Evolutionary conservation across 2,329 filamentous ascomycete species (phyloP).

Genomic region (Cladobotryum protrusum): DNA sequence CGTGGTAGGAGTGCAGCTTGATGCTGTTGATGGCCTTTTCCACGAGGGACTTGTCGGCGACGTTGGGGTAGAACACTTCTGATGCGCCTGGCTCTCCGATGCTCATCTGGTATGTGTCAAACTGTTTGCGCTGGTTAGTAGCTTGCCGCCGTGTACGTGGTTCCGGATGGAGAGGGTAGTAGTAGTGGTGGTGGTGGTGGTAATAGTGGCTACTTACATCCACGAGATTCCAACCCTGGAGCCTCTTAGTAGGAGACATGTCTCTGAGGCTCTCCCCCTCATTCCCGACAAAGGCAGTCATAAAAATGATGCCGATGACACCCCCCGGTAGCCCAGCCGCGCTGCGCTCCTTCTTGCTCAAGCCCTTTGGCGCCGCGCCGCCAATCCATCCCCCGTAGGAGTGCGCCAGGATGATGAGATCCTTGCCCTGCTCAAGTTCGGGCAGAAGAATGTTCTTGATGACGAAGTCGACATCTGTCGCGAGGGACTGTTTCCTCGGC

Average conservation of each 20-base stretch:
- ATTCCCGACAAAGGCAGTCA: slow-evolving; percentile 4
- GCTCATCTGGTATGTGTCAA: no score
- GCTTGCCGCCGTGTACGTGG: no score
- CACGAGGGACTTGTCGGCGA: neutral
- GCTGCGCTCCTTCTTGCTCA: slow-evolving; percentile 14
- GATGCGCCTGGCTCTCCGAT: slow-evolving; percentile 39
- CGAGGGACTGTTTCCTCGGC: slow-evolving; percentile 1
- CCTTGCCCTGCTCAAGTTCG: slow-evolving; percentile 14
- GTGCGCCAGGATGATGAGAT: slow-evolving; percentile 17
- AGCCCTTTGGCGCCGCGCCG: slow-evolving; percentile 12
- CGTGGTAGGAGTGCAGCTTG: neutral
- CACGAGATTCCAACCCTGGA: no score
- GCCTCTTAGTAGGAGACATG: no score
- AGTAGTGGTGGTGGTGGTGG: no score
- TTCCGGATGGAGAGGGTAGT: no score
- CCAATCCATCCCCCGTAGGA: slow-evolving; percentile 18
- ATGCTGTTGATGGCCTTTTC: neutral
- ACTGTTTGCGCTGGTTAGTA: no score
- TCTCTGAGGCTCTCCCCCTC: no score
- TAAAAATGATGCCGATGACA: slow-evolving; percentile 11
- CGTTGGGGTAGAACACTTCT: slow-evolving; percentile 9
- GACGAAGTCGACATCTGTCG: slow-evolving; percentile 8
- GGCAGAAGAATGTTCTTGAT: slow-evolving; percentile 7
- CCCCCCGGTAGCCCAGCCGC: slow-evolving; percentile 9
- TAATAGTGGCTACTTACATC: no score